Base-by-base conservation (phyloP, 768 basidiomycete genomes). In the Suillus subluteus region DNA sequence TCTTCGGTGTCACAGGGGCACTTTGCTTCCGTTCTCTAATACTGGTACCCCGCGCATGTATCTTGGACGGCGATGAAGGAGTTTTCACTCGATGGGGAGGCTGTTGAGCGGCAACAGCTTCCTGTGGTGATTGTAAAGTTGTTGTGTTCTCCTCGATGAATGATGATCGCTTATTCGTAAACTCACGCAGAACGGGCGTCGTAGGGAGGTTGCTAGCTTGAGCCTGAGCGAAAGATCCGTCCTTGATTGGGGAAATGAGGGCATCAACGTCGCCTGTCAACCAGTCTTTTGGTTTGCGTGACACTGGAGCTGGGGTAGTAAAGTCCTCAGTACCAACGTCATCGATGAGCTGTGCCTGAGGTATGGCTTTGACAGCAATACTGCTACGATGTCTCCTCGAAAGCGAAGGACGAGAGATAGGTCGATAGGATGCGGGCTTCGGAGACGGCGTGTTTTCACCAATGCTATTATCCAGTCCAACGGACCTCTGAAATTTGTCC, bases 161-260 rank as follows among this genome's bases (percentile, higher is more conserved):
- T 3, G 91, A 91, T 43, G 90, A 85, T 15, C 90, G 86, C 77
- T 92, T 92, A 73, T 87, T 87, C 26, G 90, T 90, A 21, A 89
- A 90, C 23, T 89, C 86, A 64, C 91, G 87, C 62, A 92, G 76
- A 38, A 89, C 79, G 4, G 88, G 85, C 26, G 80, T 75, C 56
- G 81, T 78, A 46, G 74, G 64, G 46, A 37, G 58, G 32, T 74
- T 66, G 38, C 38, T 65, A 43, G 43, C 26, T 43, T 61, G 59
- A 30, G 59, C 52, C n/a, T 71, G 67, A 30, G 68, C 62, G 30
- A 64, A 26, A 41, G 46, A 66, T 62, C 61, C 67, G 6, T 70
- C 74, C 68, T 71, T 73, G n/a, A 43, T 48, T 26, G 71, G 66
- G 13, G 71, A 70, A 40, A 55, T 37, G 7, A 66, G 54, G n/a